Conservation (phyloP, 2,329 filamentous ascomycete genomes). For the Beauveria caledonica region DNA sequence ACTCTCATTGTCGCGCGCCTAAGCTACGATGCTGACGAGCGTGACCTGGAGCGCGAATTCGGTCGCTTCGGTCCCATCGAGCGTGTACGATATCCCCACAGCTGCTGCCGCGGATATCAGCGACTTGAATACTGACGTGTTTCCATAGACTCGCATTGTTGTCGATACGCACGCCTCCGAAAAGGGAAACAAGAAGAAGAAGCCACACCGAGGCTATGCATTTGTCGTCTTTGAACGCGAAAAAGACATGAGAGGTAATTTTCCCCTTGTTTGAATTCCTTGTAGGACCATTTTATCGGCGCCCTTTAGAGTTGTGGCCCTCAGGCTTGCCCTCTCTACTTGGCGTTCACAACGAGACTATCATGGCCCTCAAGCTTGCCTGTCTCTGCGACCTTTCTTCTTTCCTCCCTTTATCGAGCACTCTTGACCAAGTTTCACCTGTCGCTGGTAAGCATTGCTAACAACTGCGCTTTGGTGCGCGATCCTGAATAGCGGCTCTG, state of each 20-base stretch:
- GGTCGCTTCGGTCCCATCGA: slow-evolving; percentile 90
- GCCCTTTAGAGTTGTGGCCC: slow-evolving; percentile 32
- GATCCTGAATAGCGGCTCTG: slow-evolving; percentile 70
- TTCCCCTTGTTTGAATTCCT: slow-evolving; percentile 28
- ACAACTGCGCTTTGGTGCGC: slow-evolving; percentile 55
- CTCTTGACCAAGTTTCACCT: slow-evolving; percentile 17
- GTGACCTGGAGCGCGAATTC: slow-evolving; percentile 90
- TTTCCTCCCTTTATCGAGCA: slow-evolving; percentile 13
- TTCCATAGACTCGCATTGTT: slow-evolving; percentile 71
- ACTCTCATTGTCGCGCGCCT: slow-evolving; percentile 88
- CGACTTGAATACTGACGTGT: background rate
- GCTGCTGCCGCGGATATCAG: background rate
- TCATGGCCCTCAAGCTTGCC: slow-evolving; percentile 50
- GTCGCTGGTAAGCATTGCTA: slow-evolving; percentile 55
- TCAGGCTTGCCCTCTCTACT: slow-evolving; percentile 33
- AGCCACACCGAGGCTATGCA: slow-evolving; percentile 81
- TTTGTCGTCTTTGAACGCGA: slow-evolving; percentile 97
- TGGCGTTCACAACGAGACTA: slow-evolving; percentile 36
- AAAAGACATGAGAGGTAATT: slow-evolving; percentile 97
- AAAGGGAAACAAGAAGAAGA: slow-evolving; percentile 69
- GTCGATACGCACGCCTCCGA: slow-evolving; percentile 63
- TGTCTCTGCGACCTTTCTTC: slow-evolving; percentile 31
- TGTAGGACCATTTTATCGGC: slow-evolving; percentile 20
- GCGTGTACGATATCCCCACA: slow-evolving; percentile 51
- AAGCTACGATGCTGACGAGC: slow-evolving; percentile 79